Conservation (phyloP, 306 rosid species). For the Datisca glomerata region DNA sequence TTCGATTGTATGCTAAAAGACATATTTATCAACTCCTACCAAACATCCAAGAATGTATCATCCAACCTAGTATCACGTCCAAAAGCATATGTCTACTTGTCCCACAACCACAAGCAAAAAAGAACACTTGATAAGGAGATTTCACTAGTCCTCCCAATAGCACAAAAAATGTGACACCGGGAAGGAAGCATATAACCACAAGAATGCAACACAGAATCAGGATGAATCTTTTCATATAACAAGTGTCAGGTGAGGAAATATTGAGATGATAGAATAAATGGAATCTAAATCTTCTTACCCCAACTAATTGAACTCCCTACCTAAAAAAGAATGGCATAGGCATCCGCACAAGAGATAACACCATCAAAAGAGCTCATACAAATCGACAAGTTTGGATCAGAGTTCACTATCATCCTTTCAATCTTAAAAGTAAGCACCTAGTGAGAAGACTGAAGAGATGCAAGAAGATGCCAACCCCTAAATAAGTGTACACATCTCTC, state of each 20-base stretch:
- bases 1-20: neutral
- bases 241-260: too few relatives aligned
- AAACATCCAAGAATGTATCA: neutral
- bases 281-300: neutral
- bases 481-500: too few relatives aligned
- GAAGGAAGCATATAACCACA: neutral
- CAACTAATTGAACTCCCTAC: neutral
- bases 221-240: neutral
- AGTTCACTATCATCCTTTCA: neutral
- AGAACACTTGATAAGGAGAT: neutral
- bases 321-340: neutral
- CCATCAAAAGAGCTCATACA: neutral
- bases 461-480: neutral
- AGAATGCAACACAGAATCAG: neutral
- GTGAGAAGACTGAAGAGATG: neutral
- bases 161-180: neutral
- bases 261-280: neutral
- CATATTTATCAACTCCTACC: neutral
- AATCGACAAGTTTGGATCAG: neutral
- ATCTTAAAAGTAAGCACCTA: neutral
- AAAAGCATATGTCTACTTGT: neutral
- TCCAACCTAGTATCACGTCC: neutral
- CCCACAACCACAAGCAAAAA: neutral
- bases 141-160: too few relatives aligned
- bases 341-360: too few relatives aligned